Evolutionary conservation across 129 eudicot species (phyloP).

Genomic region (Glebionis coronaria): DNA sequence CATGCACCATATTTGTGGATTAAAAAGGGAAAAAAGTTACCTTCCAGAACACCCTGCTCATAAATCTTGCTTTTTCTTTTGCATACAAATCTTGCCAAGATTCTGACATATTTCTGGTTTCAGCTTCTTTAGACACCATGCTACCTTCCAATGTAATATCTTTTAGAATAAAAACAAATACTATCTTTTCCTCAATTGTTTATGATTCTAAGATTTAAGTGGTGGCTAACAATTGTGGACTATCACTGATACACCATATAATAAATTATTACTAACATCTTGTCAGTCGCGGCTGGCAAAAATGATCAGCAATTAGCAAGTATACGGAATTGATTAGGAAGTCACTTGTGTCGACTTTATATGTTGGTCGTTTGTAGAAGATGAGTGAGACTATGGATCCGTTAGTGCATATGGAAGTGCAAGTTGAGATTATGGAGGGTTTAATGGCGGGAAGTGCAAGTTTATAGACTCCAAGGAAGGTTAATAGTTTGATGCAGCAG

Average conservation of each 20-base stretch:
- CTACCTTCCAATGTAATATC: too few relatives aligned
- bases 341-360: constrained; percentile 69
- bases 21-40: neutral
- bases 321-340: constrained; percentile 76
- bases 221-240: too few relatives aligned
- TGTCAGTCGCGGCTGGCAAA: constrained; percentile 52
- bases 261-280: neutral
- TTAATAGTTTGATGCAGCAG: too few relatives aligned
- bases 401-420: constrained; percentile 88
- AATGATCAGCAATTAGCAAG: constrained; percentile 64
- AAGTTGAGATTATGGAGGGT: constrained; percentile 90
- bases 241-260: too few relatives aligned
- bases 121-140: too few relatives aligned
- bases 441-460: constrained; percentile 92
- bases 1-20: neutral
- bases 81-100: too few relatives aligned
- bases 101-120: too few relatives aligned
- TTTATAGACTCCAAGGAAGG: constrained; percentile 73
- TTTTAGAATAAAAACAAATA: too few relatives aligned
- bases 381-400: constrained; percentile 91
- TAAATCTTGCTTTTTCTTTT: neutral
- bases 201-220: too few relatives aligned
- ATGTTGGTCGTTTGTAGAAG: constrained; percentile 77
- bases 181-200: too few relatives aligned
- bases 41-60: neutral